phyloP scores from a whole-genome alignment of 1,284 basidiomycete genomes.

The Ganoderma meredithae region DNA sequence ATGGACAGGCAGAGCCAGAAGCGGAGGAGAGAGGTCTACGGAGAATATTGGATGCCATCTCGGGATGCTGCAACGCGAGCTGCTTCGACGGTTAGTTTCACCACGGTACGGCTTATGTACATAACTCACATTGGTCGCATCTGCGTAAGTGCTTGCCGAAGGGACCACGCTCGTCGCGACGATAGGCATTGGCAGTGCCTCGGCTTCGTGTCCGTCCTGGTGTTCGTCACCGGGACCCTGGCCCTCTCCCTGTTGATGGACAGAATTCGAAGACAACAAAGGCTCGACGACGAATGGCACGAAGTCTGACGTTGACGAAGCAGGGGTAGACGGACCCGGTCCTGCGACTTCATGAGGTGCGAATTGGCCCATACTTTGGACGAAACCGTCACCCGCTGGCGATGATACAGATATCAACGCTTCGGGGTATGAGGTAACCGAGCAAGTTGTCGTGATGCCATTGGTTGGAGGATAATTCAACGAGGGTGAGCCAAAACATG shows the following conservation, averaged over 20 bases:
- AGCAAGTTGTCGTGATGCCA: not conserved
- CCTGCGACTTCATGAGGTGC: not conserved
- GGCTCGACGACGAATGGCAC: conserved; percentile 1
- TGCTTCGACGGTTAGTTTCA: not conserved
- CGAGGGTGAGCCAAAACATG: conserved; percentile 34
- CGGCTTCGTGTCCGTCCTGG: not conserved
- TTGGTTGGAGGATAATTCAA: conserved; percentile 4
- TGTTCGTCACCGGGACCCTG: not conserved
- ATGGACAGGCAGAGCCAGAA: not conserved
- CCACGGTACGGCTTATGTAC: not conserved
- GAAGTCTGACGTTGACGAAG: not conserved
- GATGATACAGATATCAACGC: not conserved
- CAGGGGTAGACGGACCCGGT: not conserved
- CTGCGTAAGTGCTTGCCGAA: conserved; percentile 37
- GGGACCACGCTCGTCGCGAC: conserved; percentile 8
- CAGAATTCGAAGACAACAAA: conserved; percentile 3
- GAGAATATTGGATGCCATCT: conserved; percentile 19
- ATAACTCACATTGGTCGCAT: conserved; percentile 38
- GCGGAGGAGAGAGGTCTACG: conserved; percentile 23
- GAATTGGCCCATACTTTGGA: not conserved
- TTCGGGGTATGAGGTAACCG: not conserved
- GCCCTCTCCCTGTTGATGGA: not conserved
- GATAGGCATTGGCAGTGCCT: not conserved
- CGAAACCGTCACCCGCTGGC: not conserved
- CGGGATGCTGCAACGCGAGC: conserved; percentile 21